A percentile compares a stretch with the other conserved stretches of the same genome.
These are phyloP conservation scores for Aureobasidium sp. DNA, from an alignment of 2,329 filamentous ascomycete species.

Conservation along the genomic window DNA sequence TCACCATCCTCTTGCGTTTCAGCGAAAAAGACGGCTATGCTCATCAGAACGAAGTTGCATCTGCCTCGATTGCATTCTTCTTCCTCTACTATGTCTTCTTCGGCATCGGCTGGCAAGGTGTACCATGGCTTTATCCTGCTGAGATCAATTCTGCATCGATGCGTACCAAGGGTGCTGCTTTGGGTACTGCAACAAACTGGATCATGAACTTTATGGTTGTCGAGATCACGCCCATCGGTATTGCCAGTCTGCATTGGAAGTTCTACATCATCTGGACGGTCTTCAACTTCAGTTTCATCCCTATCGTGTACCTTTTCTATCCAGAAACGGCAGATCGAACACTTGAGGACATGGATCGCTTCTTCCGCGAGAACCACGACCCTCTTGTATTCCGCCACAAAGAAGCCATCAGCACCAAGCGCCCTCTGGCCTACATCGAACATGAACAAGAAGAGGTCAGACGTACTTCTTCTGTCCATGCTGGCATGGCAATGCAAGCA, in stretches of 20 bases:
- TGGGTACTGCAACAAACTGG: constrained; percentile 46
- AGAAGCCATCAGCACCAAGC: constrained; percentile 37
- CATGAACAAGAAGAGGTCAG: constrained; percentile 33
- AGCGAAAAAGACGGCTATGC: constrained; percentile 28
- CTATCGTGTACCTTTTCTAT: constrained; percentile 35
- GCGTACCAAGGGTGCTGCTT: constrained; percentile 41
- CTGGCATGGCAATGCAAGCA: constrained; percentile 1
- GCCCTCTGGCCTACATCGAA: constrained; percentile 42
- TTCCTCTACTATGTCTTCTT: constrained; percentile 49
- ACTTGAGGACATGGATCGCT: constrained; percentile 27
- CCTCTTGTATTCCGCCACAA: constrained; percentile 43
- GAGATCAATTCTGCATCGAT: constrained; percentile 44
- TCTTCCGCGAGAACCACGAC: constrained; percentile 23
- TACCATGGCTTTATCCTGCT: constrained; percentile 30
- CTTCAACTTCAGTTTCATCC: constrained; percentile 33
- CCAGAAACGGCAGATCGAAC: constrained; percentile 27
- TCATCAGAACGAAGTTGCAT: constrained; percentile 24
- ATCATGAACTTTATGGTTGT: constrained; percentile 35
- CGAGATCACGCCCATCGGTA: constrained; percentile 38
- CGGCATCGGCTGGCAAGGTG: constrained; percentile 42
- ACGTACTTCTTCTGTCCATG: constrained; percentile 9
- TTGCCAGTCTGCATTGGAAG: constrained; percentile 25
- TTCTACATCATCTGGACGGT: constrained; percentile 23
- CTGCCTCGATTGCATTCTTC: constrained; percentile 42
- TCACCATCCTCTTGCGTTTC: constrained; percentile 42